A percentile compares a stretch with the other conserved stretches of the same genome.
Evolutionary conservation across 441 rosid species (phyloP).

Genomic region (Adansonia grandidieri): DNA sequence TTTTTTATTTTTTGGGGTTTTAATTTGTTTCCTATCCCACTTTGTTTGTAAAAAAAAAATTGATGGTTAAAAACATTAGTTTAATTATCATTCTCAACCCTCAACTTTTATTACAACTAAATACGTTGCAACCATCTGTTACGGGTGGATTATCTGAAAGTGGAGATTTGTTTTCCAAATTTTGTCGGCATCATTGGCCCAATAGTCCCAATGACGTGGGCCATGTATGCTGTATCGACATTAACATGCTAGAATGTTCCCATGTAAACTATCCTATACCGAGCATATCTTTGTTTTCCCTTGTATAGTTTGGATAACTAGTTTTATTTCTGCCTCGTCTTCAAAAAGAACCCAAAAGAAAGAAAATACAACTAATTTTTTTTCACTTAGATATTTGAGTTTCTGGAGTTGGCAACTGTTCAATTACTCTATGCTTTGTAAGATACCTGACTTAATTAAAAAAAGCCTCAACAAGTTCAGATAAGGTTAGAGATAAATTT

Average conservation of each 20-base stretch:
- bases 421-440: too few relatives aligned
- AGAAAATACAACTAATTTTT: background rate
- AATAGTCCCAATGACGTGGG: background rate
- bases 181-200: background rate
- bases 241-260: background rate
- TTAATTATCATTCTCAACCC: background rate
- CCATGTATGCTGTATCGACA: background rate
- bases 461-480: too few relatives aligned
- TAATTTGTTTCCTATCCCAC: background rate
- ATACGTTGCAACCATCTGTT: background rate
- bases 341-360: background rate
- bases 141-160: background rate
- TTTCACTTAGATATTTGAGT: background rate
- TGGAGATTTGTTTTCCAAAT: background rate
- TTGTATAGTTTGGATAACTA: background rate
- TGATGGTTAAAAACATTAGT: background rate
- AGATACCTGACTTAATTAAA: too few relatives aligned
- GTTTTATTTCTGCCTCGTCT: background rate
- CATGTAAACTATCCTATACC: background rate
- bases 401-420: too few relatives aligned
- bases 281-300: too few relatives aligned
- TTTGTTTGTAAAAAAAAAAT: background rate
- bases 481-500: too few relatives aligned
- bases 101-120: background rate
- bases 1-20: background rate